Conservation (phyloP, 2,329 filamentous ascomycete species). For the Fusarium sp. region DNA sequence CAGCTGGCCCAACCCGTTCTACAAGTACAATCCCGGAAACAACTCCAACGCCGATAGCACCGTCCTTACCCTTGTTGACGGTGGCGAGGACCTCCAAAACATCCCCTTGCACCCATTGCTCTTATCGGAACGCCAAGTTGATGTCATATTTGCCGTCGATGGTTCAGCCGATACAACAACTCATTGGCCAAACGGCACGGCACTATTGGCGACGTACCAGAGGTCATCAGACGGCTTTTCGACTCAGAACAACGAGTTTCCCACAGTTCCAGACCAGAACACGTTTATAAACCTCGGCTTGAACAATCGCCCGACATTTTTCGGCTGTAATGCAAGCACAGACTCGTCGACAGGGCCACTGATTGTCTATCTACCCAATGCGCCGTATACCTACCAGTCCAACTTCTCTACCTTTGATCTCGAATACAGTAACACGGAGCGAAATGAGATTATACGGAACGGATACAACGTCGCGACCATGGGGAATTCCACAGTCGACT, state of each 20-base stretch:
- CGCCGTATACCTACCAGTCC: conserved; percentile 76
- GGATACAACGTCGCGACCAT: conserved; percentile 73
- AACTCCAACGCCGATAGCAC: conserved; percentile 67
- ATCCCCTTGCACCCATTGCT: conserved; percentile 83
- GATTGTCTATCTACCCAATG: conserved; percentile 86
- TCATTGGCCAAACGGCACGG: conserved; percentile 82
- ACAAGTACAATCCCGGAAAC: conserved; percentile 68
- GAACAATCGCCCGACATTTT: conserved; percentile 82
- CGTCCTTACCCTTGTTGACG: conserved; percentile 79
- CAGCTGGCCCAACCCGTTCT: conserved; percentile 83
- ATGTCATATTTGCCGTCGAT: conserved; percentile 86
- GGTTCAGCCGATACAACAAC: conserved; percentile 77
- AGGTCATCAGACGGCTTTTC: conserved; percentile 67
- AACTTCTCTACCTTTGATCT: conserved; percentile 81
- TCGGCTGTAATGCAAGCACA: conserved; percentile 73
- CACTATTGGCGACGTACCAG: conserved; percentile 79
- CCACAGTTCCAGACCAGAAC: conserved; percentile 77
- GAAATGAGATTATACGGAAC: conserved; percentile 82
- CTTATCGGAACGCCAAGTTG: conserved; percentile 76
- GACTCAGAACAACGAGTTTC: conserved; percentile 77
- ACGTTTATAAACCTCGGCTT: conserved; percentile 83
- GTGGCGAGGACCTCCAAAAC: conserved; percentile 82
- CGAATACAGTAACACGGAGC: conserved; percentile 70
- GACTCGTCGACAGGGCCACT: conserved; percentile 62
- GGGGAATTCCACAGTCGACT: conserved; percentile 67